phyloP scores from a whole-genome alignment of 768 basidiomycete species.

The Saitozyma podzolica region DNA sequence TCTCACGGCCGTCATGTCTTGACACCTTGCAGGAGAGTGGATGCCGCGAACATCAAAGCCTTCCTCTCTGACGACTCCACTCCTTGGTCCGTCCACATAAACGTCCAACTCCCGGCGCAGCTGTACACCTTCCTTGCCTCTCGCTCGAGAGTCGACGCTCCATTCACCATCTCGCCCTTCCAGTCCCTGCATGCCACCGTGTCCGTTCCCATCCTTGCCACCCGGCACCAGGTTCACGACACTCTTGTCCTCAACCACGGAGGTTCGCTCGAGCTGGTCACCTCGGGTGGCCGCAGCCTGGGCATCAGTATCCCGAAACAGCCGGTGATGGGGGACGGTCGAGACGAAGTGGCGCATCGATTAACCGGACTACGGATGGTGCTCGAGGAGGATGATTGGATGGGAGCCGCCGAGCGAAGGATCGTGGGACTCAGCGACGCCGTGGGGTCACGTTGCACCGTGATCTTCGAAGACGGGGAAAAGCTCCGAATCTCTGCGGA shows the following conservation, averaged over 20 bases:
- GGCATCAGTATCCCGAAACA: conserved; percentile 15
- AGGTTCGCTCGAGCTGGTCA: conserved; percentile 62
- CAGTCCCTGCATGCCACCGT: conserved; percentile 57
- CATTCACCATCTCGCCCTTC: conserved; percentile 38
- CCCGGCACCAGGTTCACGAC: conserved; percentile 67
- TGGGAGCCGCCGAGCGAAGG: conserved; percentile 8
- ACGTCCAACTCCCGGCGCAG: conserved; percentile 29
- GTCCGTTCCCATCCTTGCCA: conserved; percentile 63
- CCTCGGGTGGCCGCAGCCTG: conserved; percentile 61
- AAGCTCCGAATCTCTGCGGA: conserved; percentile 59
- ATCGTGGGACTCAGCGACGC: conserved; percentile 59
- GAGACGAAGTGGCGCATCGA: conserved; percentile 29
- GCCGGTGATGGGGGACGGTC: not conserved
- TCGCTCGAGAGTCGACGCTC: not conserved
- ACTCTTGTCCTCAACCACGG: conserved; percentile 66
- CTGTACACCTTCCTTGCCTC: conserved; percentile 29
- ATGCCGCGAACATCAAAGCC: conserved; percentile 3
- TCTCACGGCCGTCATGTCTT: too few relatives aligned
- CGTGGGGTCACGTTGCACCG: conserved; percentile 59
- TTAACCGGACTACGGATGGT: conserved; percentile 33
- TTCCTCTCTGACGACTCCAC: conserved; percentile 38
- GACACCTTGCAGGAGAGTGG: conserved; percentile 2
- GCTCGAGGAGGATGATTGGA: conserved; percentile 13
- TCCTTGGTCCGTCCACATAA: conserved; percentile 24
- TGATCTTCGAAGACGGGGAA: conserved; percentile 61